Evolutionary conservation across 768 basidiomycete genomes (phyloP), one percentile per base, ranked within the genome.

Genomic region (Amanita muscaria): DNA sequence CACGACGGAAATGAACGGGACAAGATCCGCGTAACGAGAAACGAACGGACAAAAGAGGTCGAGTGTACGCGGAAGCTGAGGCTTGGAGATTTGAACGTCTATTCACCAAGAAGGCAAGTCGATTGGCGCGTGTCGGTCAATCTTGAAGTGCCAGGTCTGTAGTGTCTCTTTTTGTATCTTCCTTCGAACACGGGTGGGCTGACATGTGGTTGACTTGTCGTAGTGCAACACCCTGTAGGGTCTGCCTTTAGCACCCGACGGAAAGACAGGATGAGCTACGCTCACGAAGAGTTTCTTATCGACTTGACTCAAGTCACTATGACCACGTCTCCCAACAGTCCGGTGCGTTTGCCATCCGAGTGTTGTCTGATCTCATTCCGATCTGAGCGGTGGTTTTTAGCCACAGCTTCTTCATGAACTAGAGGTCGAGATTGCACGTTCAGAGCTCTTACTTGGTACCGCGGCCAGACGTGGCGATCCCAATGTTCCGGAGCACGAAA

Each of bases 91-190:
- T 65, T 99, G 56, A 88, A 99, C 60, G 72, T 99, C 21, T 83
- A 76, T 60, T 79, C 79, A 55, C 94, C 94, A 6, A 86, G 85
- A 58, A 69, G 81, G 18, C 59, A 68, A 1, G 89, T 85, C 34
- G 96, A 99, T 63, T 98, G 90, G 89, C 68, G 96, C 44, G 72
- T 99, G 4, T 92, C 88, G 51, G 89, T 98, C 5, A 97, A 79
- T 59, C 58, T 88, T n/a, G 94, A 99, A 73, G 72, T 86, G 30
- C 87, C 88, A 19, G 74, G 92, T 94, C 53, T n/a, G n/a, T n/a
- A n/a, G n/a, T 49, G 79, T 70, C 44, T 22, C 11, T 31, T 30
- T 44, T 41, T 46, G n/a, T 23, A 29, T 18, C 47, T 18, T 36
- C 21, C 8, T 15, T 27, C 31, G 38, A 14, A 35, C 9, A 32